phyloP scores from a whole-genome alignment of 1,284 basidiomycete genomes.

The Baeospora myosura region DNA sequence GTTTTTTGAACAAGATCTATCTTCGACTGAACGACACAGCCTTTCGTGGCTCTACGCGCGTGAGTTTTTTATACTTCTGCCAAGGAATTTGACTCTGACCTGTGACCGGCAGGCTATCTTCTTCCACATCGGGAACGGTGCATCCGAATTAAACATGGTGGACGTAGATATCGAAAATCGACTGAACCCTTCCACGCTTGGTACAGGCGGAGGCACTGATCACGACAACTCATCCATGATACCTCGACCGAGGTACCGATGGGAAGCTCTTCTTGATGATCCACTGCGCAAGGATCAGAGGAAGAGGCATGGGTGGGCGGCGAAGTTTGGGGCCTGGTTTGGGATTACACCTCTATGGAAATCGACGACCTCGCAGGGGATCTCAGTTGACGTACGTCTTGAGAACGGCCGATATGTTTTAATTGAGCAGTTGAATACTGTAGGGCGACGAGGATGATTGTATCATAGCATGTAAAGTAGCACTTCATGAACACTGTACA shows the following conservation, averaged over 20 bases:
- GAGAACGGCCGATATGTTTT: conserved; percentile 52
- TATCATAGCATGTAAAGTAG: no score
- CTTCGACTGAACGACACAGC: conserved; percentile 69
- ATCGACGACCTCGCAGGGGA: conserved; percentile 38
- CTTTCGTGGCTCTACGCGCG: conserved; percentile 47
- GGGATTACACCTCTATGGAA: conserved; percentile 59
- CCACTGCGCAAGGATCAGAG: conserved; percentile 33
- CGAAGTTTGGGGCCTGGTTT: conserved; percentile 60
- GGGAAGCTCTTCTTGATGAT: conserved; percentile 67
- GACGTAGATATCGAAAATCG: conserved; percentile 50
- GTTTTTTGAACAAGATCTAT: conserved; percentile 72
- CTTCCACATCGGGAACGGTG: conserved; percentile 50
- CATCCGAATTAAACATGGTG: conserved; percentile 51
- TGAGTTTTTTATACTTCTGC: conserved; percentile 22
- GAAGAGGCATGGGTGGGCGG: conserved; percentile 33
- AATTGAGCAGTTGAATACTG: conserved; percentile 22
- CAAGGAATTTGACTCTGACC: not conserved
- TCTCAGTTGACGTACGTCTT: conserved; percentile 52
- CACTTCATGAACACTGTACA: no score
- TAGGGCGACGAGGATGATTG: no score
- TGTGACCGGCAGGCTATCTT: conserved; percentile 42
- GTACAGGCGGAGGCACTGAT: conserved; percentile 68
- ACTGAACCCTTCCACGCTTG: conserved; percentile 43
- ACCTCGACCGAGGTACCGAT: conserved; percentile 54
- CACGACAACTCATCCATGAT: conserved; percentile 58